phyloP scores from a whole-genome alignment of 805 yeast species.

The Saturnispora kantuleensis region DNA sequence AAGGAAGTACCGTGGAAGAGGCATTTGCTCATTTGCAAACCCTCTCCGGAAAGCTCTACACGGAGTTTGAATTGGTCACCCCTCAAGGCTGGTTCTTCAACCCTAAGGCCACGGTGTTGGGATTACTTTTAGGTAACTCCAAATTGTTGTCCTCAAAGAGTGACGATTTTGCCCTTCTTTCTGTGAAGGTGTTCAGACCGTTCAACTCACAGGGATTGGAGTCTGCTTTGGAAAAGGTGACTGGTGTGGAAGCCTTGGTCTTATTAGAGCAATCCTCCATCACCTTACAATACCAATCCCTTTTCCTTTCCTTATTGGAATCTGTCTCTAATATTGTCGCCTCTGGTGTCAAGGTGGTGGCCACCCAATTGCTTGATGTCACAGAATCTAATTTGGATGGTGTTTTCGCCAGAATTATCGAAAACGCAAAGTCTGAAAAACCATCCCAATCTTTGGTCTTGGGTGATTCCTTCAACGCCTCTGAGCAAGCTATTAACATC shows the following conservation, averaged over 20 bases:
- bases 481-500: slow-evolving; percentile 27
- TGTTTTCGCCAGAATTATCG: slow-evolving; percentile 1
- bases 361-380: slow-evolving; percentile 42
- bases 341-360: slow-evolving; percentile 44
- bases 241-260: slow-evolving; percentile 29
- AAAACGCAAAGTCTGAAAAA: slow-evolving; percentile 29
- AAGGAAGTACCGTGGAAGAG: slow-evolving; percentile 23
- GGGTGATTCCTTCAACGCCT: slow-evolving; percentile 34
- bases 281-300: slow-evolving; percentile 27
- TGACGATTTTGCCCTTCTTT: slow-evolving; percentile 33
- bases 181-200: slow-evolving; percentile 64
- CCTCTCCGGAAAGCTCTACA: slow-evolving; percentile 22
- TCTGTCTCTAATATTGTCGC: slow-evolving; percentile 37
- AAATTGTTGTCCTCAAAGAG: slow-evolving; percentile 10
- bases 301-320: slow-evolving; percentile 67
- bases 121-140: slow-evolving; percentile 57
- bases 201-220: slow-evolving; percentile 48
- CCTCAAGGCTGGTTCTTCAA: slow-evolving; percentile 18
- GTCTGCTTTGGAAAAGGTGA: slow-evolving; percentile 22
- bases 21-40: slow-evolving; percentile 26
- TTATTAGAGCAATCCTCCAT: slow-evolving; percentile 57
- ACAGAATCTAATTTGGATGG: slow-evolving; percentile 30
- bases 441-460: slow-evolving; percentile 58
- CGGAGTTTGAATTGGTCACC: slow-evolving; percentile 31
- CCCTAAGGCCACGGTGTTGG: slow-evolving; percentile 26